Base-by-base conservation (phyloP, 2,329 filamentous ascomycete species). In the Acrodontium crateriforme region DNA sequence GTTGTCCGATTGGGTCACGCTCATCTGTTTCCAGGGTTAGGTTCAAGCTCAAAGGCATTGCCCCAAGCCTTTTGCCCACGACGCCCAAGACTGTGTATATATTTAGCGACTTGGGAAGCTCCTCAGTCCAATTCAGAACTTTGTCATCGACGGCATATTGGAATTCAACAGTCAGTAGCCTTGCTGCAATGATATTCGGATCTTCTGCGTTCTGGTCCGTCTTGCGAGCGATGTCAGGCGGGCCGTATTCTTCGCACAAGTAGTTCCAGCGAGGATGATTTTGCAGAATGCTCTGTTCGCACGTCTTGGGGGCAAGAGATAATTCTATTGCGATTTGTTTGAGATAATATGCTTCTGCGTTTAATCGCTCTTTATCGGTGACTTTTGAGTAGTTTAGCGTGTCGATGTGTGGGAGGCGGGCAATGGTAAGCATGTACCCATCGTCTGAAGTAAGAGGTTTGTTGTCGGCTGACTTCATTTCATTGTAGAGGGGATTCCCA, bases 301-400 rank as follows among this genome's bases (percentile, higher is more conserved):
- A 67, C 3, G 52, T 53, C 31, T 70, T 63, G 0, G 71, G 59
- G 0, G 71, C 67, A 3, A 64, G 58, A 1, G 73, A 67, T 20
- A 94, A 61, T 48, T 89, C 80, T 37, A 74, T 74, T 8, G 70
- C 79, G 32, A 94, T 89, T 29, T 79, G 70, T 1, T 77, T 81
- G 8, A 95, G 70, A 52, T 98, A 98, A 52, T 92, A 98, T 46
- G 87, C 76, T 44, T 95, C 89, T 4, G 84, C 84, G 46, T 95
- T 89, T 29, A 72, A 65, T 11, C 87, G 73, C 50, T 95, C 85
- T 22, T 76, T 71, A 1, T 62, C 42, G 0, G 74, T 74, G 41
- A 95, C 74, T 10, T 52, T 54, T 34, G 55, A 74, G 50, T 80
- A 83, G 49, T 89, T 89, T 16, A 94, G 65, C 1, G 62, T 64